Evolutionary conservation across 805 yeast species (phyloP).

Genomic region (Monosporozyma yasuniensis): DNA sequence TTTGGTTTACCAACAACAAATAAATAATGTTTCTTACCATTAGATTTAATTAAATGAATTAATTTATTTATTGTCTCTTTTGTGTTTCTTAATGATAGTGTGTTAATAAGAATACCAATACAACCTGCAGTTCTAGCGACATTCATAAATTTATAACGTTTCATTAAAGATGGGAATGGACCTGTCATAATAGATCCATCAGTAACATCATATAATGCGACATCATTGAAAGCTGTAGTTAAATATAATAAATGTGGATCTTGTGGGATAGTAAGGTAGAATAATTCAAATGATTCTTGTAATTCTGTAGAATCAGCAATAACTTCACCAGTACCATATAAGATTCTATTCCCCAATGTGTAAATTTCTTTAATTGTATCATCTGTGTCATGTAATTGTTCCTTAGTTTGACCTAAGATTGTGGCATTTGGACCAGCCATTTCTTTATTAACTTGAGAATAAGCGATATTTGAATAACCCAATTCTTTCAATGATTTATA

Average conservation of each 20-base stretch:
- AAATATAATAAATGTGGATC: conserved; percentile 70
- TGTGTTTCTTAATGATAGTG: conserved; percentile 73
- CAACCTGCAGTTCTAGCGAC: conserved; percentile 87
- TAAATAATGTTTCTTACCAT: conserved; percentile 85
- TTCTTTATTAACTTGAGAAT: conserved; percentile 34
- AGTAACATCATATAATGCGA: conserved; percentile 42
- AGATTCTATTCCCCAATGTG: conserved; percentile 29
- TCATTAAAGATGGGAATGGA: conserved; percentile 72
- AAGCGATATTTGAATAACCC: conserved; percentile 31
- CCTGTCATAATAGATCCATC: conserved; percentile 35
- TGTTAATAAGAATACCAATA: conserved; percentile 82
- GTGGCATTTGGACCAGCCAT: conserved; percentile 27
- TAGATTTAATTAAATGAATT: conserved; percentile 49
- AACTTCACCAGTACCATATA: conserved; percentile 13
- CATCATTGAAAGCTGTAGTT: conserved; percentile 56
- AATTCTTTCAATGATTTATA: conserved; percentile 27
- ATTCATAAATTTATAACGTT: conserved; percentile 79
- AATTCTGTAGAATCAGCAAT: conserved; percentile 9
- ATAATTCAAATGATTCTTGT: conserved; percentile 44
- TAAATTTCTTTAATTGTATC: conserved; percentile 14
- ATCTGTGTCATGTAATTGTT: conserved; percentile 2
- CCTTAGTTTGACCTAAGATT: conserved; percentile 34
- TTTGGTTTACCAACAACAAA: conserved; percentile 98
- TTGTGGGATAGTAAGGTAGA: conserved; percentile 67
- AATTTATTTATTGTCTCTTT: conserved; percentile 55